Percentiles rank a stretch among this genome's conserved stretches.
These are phyloP conservation scores for Gardenia jasminoides DNA, from an alignment of 257 asterid genomes.

Conservation along the genomic window DNA sequence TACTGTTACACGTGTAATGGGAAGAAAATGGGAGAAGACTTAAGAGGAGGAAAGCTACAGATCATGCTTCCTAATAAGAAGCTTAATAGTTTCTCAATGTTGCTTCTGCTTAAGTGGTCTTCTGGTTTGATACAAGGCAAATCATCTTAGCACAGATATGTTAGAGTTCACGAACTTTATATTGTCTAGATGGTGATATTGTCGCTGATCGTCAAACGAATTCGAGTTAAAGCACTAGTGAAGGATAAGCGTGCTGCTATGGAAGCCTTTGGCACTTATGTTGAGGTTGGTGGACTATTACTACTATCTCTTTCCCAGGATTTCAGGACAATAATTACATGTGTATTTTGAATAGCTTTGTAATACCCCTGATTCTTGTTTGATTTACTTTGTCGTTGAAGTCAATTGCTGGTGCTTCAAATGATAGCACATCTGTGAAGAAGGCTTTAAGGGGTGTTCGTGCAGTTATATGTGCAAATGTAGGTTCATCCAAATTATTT, in stretches of 20 bases:
- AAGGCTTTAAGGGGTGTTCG: constrained; percentile 79
- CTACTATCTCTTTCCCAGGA: background rate
- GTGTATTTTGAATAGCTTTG: background rate
- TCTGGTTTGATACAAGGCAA: background rate
- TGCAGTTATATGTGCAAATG: constrained; percentile 74
- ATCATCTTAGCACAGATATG: background rate
- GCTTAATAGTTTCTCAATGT: background rate
- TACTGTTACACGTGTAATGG: background rate
- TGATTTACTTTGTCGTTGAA: constrained; percentile 28
- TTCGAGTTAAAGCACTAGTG: constrained; percentile 80
- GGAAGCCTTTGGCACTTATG: constrained; percentile 97
- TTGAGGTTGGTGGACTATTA: constrained; percentile 61
- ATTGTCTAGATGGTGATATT: constrained; percentile 75
- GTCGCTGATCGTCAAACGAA: constrained; percentile 65
- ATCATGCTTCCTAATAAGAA: background rate
- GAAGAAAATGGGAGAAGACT: background rate
- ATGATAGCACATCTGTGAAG: constrained; percentile 56
- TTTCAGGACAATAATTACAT: background rate
- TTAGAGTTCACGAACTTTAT: constrained; percentile 12
- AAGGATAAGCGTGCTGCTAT: constrained; percentile 81
- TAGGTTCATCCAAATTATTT: constrained; percentile 29
- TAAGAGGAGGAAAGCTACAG: background rate
- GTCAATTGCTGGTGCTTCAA: constrained; percentile 70
- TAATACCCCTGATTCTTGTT: constrained; percentile 14
- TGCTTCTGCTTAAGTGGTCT: background rate